phyloP scores from a whole-genome alignment of 176 grass and related monocot genomes.

The Carex kokanica region DNA sequence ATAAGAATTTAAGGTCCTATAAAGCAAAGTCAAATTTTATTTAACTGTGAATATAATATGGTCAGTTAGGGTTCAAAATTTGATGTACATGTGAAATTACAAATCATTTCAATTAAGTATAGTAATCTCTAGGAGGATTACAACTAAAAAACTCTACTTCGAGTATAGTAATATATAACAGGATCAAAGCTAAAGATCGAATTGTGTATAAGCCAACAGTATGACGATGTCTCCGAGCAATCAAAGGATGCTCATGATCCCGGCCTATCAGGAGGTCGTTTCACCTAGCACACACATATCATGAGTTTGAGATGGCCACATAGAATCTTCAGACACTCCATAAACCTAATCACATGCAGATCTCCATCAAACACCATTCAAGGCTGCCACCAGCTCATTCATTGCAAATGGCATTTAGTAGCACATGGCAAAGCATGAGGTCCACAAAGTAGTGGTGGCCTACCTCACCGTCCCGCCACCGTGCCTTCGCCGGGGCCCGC shows the following conservation, averaged over 20 bases:
- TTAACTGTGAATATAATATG: neutral
- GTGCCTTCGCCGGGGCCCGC: constrained; percentile 49
- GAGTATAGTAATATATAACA: constrained; percentile 5
- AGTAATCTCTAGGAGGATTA: neutral
- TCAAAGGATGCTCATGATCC: neutral
- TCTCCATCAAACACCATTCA: neutral
- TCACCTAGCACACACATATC: neutral
- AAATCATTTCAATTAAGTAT: neutral
- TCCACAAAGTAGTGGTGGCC: constrained; percentile 98
- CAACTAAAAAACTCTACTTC: neutral
- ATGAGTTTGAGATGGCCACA: neutral
- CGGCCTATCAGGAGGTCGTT: neutral
- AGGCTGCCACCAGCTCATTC: constrained; percentile 28
- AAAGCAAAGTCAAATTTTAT: neutral
- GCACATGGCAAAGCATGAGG: constrained; percentile 88
- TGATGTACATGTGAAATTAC: neutral
- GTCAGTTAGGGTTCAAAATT: neutral
- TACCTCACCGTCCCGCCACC: constrained; percentile 79
- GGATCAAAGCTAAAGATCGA: neutral
- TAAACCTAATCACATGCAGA: constrained; percentile 10
- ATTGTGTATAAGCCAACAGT: neutral
- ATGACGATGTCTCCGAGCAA: neutral
- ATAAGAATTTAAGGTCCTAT: neutral
- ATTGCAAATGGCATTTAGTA: constrained; percentile 92
- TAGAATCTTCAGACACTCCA: neutral